phyloP scores from a whole-genome alignment of 306 rosid species.

The Cicer bijugum region DNA sequence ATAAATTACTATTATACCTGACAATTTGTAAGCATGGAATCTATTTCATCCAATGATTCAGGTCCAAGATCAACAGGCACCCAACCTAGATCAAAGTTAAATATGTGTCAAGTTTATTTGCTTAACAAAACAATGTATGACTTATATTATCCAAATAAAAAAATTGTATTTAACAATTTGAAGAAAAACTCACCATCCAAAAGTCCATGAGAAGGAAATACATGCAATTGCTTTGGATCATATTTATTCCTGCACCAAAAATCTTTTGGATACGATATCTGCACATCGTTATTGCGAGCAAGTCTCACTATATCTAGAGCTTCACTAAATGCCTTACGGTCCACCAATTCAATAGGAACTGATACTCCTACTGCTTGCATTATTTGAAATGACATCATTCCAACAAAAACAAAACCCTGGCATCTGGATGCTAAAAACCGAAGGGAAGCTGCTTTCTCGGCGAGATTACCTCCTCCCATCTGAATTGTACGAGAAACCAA shows the following conservation, averaged over 20 bases:
- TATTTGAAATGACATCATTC: conserved; percentile 90
- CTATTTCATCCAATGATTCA: conserved; percentile 64
- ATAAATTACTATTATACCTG: conserved; percentile 57
- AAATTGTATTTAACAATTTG: conserved; percentile 19
- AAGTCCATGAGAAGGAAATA: conserved; percentile 65
- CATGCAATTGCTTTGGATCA: conserved; percentile 55
- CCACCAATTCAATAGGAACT: conserved; percentile 63
- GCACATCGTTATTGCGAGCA: conserved; percentile 56
- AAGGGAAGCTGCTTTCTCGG: conserved; percentile 72
- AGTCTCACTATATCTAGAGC: conserved; percentile 63
- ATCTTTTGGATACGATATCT: conserved; percentile 75
- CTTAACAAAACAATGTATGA: conserved; percentile 28
- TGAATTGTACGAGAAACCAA: conserved; percentile 50
- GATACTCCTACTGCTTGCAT: conserved; percentile 75
- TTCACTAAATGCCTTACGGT: conserved; percentile 53
- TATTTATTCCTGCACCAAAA: conserved; percentile 72
- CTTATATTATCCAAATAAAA: conserved; percentile 11
- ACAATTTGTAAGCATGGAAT: conserved; percentile 60
- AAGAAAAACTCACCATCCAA: conserved; percentile 65
- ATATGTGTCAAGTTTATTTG: conserved; percentile 29
- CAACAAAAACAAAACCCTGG: conserved; percentile 77
- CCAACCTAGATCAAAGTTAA: conserved; percentile 64
- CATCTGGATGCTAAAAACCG: conserved; percentile 74
- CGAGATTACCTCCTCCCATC: conserved; percentile 83
- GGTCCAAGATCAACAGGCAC: conserved; percentile 87